Percentiles rank a stretch among this genome's conserved stretches.
These are phyloP conservation scores for Saccharomycopsis sp. DNA, from an alignment of 805 yeast genomes.

Conservation along the genomic window DNA sequence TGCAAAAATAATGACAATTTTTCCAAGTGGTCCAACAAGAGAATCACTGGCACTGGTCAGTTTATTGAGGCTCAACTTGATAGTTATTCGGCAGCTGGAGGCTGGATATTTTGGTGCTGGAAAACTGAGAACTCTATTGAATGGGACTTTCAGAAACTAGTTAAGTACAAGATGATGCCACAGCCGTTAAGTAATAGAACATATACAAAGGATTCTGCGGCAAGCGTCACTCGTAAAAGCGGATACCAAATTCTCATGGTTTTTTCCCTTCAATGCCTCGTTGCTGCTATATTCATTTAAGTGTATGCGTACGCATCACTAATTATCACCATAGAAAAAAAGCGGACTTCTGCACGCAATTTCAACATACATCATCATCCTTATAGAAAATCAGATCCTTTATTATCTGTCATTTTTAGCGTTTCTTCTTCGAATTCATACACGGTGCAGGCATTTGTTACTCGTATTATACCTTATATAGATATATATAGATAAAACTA, in stretches of 20 bases:
- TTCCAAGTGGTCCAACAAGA: conserved; percentile 51
- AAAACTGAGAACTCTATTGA: conserved; percentile 78
- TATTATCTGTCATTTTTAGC: not conserved
- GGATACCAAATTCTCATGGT: not conserved
- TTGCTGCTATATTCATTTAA: not conserved
- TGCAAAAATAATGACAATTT: conserved; percentile 49
- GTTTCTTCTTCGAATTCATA: not conserved
- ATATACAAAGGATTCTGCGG: conserved; percentile 39
- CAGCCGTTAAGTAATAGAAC: conserved; percentile 66
- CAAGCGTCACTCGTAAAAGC: not conserved
- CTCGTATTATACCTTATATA: not conserved
- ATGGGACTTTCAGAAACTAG: conserved; percentile 73
- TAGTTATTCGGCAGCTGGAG: conserved; percentile 65
- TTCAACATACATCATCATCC: not conserved
- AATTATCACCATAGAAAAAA: too few relatives aligned
- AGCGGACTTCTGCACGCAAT: not conserved
- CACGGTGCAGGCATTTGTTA: not conserved
- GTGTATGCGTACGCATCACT: too few relatives aligned
- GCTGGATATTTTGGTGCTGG: conserved; percentile 95
- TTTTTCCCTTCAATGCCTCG: not conserved
- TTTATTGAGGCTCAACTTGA: conserved; percentile 89
- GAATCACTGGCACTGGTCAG: conserved; percentile 52
- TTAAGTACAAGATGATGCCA: conserved; percentile 62
- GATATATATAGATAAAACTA: too few relatives aligned
- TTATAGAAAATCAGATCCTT: not conserved